phyloP scores from a whole-genome alignment of 495 filamentous ascomycete genomes.

The Penicillium daleae region DNA sequence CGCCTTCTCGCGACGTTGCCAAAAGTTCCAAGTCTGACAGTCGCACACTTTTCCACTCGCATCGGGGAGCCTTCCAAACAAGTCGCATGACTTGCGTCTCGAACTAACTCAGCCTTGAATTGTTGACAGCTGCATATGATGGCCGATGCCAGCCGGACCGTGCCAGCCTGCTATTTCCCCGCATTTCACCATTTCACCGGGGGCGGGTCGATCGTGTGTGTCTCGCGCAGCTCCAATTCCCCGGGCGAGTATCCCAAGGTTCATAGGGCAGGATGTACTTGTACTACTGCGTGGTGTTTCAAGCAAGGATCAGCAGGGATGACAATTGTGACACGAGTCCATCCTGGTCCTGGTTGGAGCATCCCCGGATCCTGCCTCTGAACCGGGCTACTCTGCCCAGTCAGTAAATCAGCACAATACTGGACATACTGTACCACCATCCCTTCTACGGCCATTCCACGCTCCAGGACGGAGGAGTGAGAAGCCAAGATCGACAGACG shows the following conservation, averaged over 20 bases:
- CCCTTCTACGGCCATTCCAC: not conserved
- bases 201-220: constrained; percentile 14
- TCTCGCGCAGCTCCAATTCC: not conserved
- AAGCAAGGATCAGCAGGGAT: constrained; percentile 11
- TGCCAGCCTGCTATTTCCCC: constrained; percentile 2
- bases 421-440: no score
- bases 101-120: not conserved
- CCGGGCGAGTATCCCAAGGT: not conserved
- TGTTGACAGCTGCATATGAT: not conserved
- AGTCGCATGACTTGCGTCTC: not conserved
- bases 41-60: not conserved
- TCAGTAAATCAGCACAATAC: not conserved
- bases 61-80: not conserved
- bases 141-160: not conserved
- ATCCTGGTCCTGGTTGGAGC: not conserved
- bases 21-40: not conserved
- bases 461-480: no score
- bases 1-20: not conserved
- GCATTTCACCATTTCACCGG: constrained; percentile 19
- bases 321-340: not conserved
- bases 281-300: not conserved
- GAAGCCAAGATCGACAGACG: not conserved
- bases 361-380: not conserved
- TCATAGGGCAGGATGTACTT: not conserved
- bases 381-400: not conserved